These are phyloP conservation scores for Thozetella sp. DNA, from an alignment of 495 filamentous ascomycete species.

Conservation along the genomic window DNA sequence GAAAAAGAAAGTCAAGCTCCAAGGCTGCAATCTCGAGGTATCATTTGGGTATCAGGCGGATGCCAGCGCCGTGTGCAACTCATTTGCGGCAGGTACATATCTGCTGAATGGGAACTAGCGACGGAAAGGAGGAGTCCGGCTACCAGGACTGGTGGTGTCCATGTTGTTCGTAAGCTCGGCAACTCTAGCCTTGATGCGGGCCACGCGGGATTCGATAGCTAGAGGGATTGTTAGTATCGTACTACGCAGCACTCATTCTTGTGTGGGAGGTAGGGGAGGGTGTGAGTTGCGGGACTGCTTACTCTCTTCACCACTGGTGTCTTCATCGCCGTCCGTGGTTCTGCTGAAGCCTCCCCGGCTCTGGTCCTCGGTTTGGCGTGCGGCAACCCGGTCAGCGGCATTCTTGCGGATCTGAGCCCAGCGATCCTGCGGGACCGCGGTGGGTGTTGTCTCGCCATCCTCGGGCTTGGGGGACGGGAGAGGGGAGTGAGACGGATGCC, in stretches of 20 bases:
- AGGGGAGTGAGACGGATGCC: conserved; percentile 22
- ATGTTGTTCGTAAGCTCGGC: conserved; percentile 89
- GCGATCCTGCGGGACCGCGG: conserved; percentile 60
- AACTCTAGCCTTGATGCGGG: conserved; percentile 95
- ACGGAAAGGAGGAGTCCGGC: conserved; percentile 21
- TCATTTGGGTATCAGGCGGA: conserved; percentile 1
- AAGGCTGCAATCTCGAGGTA: not conserved
- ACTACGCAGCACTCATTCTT: too few relatives aligned
- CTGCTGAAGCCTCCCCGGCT: conserved; percentile 51
- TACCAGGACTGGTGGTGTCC: conserved; percentile 43
- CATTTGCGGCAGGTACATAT: not conserved
- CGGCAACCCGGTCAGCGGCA: conserved; percentile 75
- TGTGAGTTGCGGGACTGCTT: conserved; percentile 39
- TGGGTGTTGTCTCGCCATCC: conserved; percentile 5
- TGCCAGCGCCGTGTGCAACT: not conserved
- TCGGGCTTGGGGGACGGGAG: conserved; percentile 17
- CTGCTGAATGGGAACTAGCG: conserved; percentile 19
- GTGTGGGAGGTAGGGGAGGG: not conserved
- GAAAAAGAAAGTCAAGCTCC: not conserved
- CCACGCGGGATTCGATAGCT: conserved; percentile 96
- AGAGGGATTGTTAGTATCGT: conserved; percentile 24
- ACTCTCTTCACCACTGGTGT: conserved; percentile 96
- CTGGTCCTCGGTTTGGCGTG: conserved; percentile 62
- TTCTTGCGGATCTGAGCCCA: conserved; percentile 98
- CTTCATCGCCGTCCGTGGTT: conserved; percentile 68